Evolutionary conservation across 2,329 filamentous ascomycete species (phyloP), one percentile per base, ranked within the genome.

Genomic region (Trichoderma guizhouense): DNA sequence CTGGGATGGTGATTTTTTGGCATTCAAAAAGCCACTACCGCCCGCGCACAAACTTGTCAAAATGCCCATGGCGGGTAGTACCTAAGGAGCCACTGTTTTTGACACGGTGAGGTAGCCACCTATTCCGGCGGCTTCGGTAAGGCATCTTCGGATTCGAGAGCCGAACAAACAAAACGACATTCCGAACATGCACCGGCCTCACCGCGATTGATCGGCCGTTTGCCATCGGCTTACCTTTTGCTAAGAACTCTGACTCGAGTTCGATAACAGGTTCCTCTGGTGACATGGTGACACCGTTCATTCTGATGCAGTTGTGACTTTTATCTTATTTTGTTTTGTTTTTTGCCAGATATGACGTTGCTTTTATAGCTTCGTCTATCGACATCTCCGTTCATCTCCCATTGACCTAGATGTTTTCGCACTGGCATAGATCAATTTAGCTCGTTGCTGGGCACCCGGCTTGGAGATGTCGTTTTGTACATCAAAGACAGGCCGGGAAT

Each of bases 391-490:
- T 81, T 67, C 82, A 82, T 74, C 76, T 69, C 76, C 79, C 77
- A 81, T 86, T 84, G 84, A 80, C 83, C 78, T 83, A 82, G 80
- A 82, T 85, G 84, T 87, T 85, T 87, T 86, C 85, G 84, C 84
- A 80, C 85, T 87, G 86, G 86, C 86, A 86, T 81, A 87, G 83
- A 87, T 79, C 36, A 78, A 84, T 78, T 74, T 72, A 79, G 62
- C 86, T 86, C 85, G 81, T 86, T 87, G 85, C 86, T 87, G 85
- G 85, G 85, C 85, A 84, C 85, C 84, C 83, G 83, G 80, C 78
- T 84, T 86, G 79, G 83, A 87, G 85, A 85, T 79, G 81, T 85
- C 86, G 85, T 87, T 82, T 85, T 87, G 85, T 81, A 82, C 79
- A 77, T 87, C 83, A 74, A 81, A 79, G 86, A 87, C 76, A 84